Base-by-base conservation (phyloP, 345 rosid species). In the Eucalyptus brandiana region DNA sequence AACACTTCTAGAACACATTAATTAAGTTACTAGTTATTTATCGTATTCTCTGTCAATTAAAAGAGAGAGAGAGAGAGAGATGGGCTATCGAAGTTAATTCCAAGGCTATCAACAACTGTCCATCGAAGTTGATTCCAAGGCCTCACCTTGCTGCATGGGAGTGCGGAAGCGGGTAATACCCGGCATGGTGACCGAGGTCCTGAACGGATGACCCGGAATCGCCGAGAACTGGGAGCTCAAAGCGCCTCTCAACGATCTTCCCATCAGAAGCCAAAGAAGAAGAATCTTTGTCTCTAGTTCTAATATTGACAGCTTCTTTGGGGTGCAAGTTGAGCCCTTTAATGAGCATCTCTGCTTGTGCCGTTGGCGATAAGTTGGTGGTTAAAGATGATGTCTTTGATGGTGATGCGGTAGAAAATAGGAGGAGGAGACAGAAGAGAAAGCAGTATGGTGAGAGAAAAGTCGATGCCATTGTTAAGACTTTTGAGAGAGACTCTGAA, bases 121-220 rank as follows among this genome's bases (percentile, higher is more conserved):
- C 16, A 26, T 62, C 49, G 16, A 21, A 47, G 24, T 56, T 40
- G 21, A 44, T 45, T 87, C 23, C 32, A 58, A 32, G 76, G 76
- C 76, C 76, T 45, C 89, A 97, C 99, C 97, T 96, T 54, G 99
- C 97, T 12, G 93, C 94, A 88, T 91, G 93, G 9, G 97, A 83
- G 87, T 93, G 93, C 40, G 96, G 97, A 88, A 96, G 97, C 65
- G 88, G 92, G 88, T 92, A 96, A 87, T 96, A 96, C 1, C 99
- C 99, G 81, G 99, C 99, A 89, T 94, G 95, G 89, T 96, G 98
- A 26, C 96, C 96, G 40, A 96, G 94, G 5, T 95, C 93, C 87
- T 93, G 62, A 90, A 96, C 88, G 6, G 97, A 93, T 30, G 95
- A 92, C 54, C 94, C 94, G 5, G 94, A 88, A 44, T 47, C 88